A percentile compares a stretch with the other conserved stretches of the same genome.
Evolutionary conservation across 2,329 filamentous ascomycete genomes (phyloP).

Genomic region (Fusarium napiforme): DNA sequence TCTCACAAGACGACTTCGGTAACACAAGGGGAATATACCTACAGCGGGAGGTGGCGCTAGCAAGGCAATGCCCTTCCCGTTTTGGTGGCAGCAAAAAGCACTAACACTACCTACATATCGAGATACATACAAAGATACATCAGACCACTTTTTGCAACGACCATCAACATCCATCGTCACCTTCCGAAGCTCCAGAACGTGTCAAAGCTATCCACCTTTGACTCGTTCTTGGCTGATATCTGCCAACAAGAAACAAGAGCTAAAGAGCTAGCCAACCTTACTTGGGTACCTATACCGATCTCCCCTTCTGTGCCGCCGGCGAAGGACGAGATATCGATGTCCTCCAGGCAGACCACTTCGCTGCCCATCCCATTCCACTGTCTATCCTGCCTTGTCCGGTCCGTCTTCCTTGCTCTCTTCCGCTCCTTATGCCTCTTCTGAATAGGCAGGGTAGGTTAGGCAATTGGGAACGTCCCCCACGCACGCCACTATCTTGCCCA

Average conservation of each 20-base stretch:
- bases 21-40: not conserved
- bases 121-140: conserved; percentile 22
- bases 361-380: conserved; percentile 13
- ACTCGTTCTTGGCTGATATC: conserved; percentile 18
- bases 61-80: conserved; percentile 7
- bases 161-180: conserved; percentile 14
- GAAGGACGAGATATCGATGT: conserved; percentile 11
- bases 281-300: conserved; percentile 3
- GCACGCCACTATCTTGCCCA: conserved; percentile 41
- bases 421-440: conserved; percentile 24
- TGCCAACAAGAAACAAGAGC: conserved; percentile 13
- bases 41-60: conserved; percentile 22
- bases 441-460: not conserved
- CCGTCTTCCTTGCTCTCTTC: conserved; percentile 33
- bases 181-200: conserved; percentile 20
- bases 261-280: conserved; percentile 7
- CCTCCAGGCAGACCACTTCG: conserved; percentile 32
- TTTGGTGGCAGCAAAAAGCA: conserved; percentile 17
- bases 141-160: conserved; percentile 24
- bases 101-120: not conserved
- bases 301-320: not conserved
- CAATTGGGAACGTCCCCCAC: conserved; percentile 32
- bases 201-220: conserved; percentile 19
- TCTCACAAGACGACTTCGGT: not conserved
- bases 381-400: conserved; percentile 20